Evolutionary conservation across 2,329 filamentous ascomycete genomes (phyloP), one percentile per base, ranked within the genome.

Genomic region (Xylaria sp.): DNA sequence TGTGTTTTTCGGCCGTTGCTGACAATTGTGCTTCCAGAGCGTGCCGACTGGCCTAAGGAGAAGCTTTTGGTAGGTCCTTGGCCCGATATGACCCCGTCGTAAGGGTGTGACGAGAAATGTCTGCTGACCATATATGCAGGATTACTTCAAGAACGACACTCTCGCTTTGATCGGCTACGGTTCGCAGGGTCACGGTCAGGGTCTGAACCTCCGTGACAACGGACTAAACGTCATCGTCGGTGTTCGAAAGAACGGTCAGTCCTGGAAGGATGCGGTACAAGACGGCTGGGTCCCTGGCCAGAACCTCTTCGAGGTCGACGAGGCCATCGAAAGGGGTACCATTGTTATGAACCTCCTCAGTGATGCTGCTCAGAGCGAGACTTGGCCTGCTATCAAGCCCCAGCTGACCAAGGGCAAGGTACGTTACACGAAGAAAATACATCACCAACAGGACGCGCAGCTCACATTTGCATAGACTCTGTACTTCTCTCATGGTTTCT

Each of bases 401-500:
- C 93, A 97, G 86, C 88, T 99, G 80, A 94, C 92, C 84, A 95
- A 98, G 93, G 96, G 93, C 87, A 99, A 99, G 93, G 93, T 94
- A 84, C 75, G 87, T 75, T 47, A 48, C 60, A 59, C 18, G 9
- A 3, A 42, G 75, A 80, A 71, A 79, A 72, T 60, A 27, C 54
- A 53, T n/a, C 12, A n/a, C 29, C 9, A 42, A 3, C 6, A 32
- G 10, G 27, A 44, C 53, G 37, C 53, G 37, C 60, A 27, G n/a
- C 51, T 68, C 25, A 70, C 67, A 58, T 42, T 60, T 18, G 29
- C 16, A 5, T 74, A 96, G 95, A 99, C 96, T 71, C 93, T 99
- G 78, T 99, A 99, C 92, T 99, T 99, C 90, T 98, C 96, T 77
- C 96, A 99, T 90, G 96, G 96, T 81, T 99, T 99, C 93, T 98